Conservation (phyloP, 2,329 filamentous ascomycete genomes). For the Epichloe amarillans region DNA sequence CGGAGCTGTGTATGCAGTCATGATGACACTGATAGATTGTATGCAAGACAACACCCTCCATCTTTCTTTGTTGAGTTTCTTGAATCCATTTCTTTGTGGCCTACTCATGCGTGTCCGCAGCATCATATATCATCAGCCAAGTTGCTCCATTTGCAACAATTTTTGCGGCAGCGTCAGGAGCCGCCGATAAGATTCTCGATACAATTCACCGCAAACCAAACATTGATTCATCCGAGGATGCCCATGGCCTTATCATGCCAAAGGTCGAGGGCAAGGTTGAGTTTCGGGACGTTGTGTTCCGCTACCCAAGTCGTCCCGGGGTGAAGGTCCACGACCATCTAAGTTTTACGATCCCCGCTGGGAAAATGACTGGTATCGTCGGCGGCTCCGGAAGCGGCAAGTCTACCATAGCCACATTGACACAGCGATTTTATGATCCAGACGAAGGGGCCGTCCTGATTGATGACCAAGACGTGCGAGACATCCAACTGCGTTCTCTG, state of each 20-base stretch:
- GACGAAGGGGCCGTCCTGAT: conserved; percentile 24
- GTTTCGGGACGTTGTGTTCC: conserved; percentile 15
- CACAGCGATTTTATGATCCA: conserved; percentile 53
- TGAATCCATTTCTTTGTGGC: no score
- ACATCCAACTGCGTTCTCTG: conserved; percentile 45
- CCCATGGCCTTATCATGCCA: not conserved
- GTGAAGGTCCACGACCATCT: conserved; percentile 40
- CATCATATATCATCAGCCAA: conserved; percentile 32
- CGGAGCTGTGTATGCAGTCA: conserved; percentile 40
- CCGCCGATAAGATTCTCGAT: not conserved
- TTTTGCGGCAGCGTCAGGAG: conserved; percentile 32
- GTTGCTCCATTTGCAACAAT: conserved; percentile 46
- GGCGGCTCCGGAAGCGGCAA: conserved; percentile 56
- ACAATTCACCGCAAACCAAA: not conserved
- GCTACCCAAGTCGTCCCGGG: conserved; percentile 30
- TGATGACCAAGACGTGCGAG: conserved; percentile 30
- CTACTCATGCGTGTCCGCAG: no score
- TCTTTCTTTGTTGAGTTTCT: no score
- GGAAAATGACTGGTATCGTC: conserved; percentile 56
- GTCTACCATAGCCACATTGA: conserved; percentile 51
- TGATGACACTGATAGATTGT: conserved; percentile 40
- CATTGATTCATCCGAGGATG: not conserved
- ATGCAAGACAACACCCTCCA: conserved; percentile 3
- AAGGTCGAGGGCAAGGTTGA: not conserved
- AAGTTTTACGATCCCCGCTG: conserved; percentile 27